Conservation (phyloP, 345 rosid genomes). For the Brassica nigra region DNA sequence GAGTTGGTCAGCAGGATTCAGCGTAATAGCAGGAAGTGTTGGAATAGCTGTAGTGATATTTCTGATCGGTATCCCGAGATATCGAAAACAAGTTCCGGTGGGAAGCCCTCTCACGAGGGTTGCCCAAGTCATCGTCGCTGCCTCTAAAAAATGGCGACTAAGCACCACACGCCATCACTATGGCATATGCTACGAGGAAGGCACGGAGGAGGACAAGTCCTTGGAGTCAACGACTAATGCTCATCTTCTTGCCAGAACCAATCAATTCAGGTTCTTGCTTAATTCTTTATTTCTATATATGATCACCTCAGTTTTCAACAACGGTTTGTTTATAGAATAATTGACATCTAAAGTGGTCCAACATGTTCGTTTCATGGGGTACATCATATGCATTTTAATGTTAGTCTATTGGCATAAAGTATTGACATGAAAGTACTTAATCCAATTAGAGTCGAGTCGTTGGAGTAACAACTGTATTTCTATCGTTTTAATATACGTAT, state of each 20-base stretch:
- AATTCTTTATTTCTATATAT: neutral
- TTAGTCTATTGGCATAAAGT: constrained; percentile 14
- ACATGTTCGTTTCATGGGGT: constrained; percentile 26
- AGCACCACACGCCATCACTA: constrained; percentile 43
- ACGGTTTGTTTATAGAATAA: neutral
- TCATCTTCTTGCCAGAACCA: constrained; percentile 49
- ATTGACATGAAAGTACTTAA: neutral
- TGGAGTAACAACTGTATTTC: constrained; percentile 20
- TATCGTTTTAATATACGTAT: neutral
- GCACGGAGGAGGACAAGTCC: neutral
- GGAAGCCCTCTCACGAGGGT: constrained; percentile 76
- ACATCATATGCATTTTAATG: constrained; percentile 34
- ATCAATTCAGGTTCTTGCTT: constrained; percentile 61
- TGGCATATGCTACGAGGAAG: constrained; percentile 45
- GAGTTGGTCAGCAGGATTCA: constrained; percentile 76
- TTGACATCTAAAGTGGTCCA: constrained; percentile 29
- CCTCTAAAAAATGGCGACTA: constrained; percentile 59
- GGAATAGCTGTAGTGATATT: constrained; percentile 53
- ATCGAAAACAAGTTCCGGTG: constrained; percentile 54
- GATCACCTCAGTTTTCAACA: constrained; percentile 10
- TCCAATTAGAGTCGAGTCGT: constrained; percentile 14
- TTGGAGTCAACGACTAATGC: constrained; percentile 3
- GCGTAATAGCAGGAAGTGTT: constrained; percentile 54
- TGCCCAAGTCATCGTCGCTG: constrained; percentile 75
- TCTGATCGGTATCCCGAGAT: constrained; percentile 56